Percentiles rank a stretch among this genome's conserved stretches.
phyloP scores from a whole-genome alignment of 2,329 filamentous ascomycete genomes.

The Ophiostoma populinum region DNA sequence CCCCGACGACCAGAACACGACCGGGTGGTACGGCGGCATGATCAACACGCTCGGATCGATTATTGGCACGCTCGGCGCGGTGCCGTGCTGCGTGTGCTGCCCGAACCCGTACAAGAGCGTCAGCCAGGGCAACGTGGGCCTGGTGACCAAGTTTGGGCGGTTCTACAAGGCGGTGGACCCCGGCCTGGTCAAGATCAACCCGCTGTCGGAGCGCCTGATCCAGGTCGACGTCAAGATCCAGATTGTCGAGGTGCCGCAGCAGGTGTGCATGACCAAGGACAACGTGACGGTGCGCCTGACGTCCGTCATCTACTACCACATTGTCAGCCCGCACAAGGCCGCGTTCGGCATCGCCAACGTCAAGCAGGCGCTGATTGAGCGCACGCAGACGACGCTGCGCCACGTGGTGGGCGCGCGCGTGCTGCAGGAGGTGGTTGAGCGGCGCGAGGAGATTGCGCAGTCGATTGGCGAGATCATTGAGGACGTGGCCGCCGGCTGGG shows the following conservation, averaged over 20 bases:
- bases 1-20: conserved; percentile 50
- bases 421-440: conserved; percentile 94
- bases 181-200: conserved; percentile 93
- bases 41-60: conserved; percentile 47
- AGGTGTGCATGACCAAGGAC: conserved; percentile 99
- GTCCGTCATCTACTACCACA: conserved; percentile 98
- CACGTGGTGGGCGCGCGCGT: conserved; percentile 93
- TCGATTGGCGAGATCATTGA: conserved; percentile 96
- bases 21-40: conserved; percentile 84
- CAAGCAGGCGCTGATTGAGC: conserved; percentile 88
- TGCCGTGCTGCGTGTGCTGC: conserved; percentile 82
- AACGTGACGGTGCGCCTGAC: conserved; percentile 90
- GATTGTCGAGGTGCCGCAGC: conserved; percentile 89
- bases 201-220: conserved; percentile 72
- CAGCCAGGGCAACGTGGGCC: conserved; percentile 79
- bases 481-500: conserved; percentile 85
- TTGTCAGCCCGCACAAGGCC: conserved; percentile 85
- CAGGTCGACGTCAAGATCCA: conserved; percentile 99
- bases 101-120: conserved; percentile 95
- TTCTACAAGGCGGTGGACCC: conserved; percentile 95
- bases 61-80: conserved; percentile 65
- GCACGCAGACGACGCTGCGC: conserved; percentile 84
- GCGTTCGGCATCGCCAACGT: conserved; percentile 94
- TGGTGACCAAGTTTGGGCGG: conserved; percentile 87
- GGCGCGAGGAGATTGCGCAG: conserved; percentile 88